Base-by-base conservation (phyloP, 805 yeast species). In the Saturnispora galanensis region DNA sequence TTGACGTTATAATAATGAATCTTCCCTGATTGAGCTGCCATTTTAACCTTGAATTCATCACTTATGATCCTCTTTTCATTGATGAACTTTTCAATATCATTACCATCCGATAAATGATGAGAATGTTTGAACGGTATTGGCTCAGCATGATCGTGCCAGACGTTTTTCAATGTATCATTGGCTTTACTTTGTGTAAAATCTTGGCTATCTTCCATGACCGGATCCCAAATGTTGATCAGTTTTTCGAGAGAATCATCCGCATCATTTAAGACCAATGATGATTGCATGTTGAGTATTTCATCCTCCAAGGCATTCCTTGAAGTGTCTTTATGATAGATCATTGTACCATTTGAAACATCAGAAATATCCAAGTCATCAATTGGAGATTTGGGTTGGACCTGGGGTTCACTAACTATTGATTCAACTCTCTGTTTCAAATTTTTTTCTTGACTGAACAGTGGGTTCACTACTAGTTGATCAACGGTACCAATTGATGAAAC, bases 231-330 rank as follows among this genome's bases (percentile, higher is more conserved):
- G 29, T 71, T 56, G 28, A 70, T 52, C 37, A 69, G 74, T 41
- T 67, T 69, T 47, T 58, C 54, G 16, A 66, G 66, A 26, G 74
- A 68, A 51, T 69, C 68, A 12, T 70, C 71, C 4, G 21, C 17
- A 11, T 42, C 37, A 33, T 39, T 38, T 10, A 40, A 41, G 38
- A 18, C 35, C 8, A 35, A 35, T 9, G 44, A 28, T 34, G 35
- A 29, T 41, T 41, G 39, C 26, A 28, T 34, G 16, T 41, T 41
- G n/a, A 39, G 15, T 18, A 39, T 12, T 17, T 31, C 45, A 17
- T 31, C 30, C 9, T 31, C 28, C 18, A 5, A 21, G 13, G 31
- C 33, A 38, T 38, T 28, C 21, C 26, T 13, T 38, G n/a, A 16
- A 10, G 26, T 17, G n/a, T 26, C 32, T 10, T 42, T 35, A 26